phyloP scores from a whole-genome alignment of 2,329 filamentous ascomycete genomes.

The Penicillium sp. region DNA sequence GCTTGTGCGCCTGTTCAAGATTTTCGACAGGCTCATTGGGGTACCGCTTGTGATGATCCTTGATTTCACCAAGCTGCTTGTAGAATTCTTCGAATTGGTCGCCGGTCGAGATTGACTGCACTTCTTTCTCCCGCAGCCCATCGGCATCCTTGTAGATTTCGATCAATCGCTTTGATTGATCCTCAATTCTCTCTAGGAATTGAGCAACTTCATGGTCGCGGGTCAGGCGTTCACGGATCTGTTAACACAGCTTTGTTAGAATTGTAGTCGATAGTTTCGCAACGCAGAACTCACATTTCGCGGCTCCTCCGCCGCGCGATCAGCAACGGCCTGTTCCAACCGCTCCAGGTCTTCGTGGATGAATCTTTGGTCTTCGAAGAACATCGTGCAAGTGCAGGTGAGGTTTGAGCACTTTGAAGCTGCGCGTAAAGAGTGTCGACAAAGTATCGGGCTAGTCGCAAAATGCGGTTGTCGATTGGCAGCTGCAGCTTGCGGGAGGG shows the following conservation, averaged over 20 bases:
- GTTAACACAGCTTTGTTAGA: conserved; percentile 21
- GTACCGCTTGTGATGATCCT: conserved; percentile 85
- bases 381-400: conserved; percentile 53
- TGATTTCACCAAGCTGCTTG: conserved; percentile 76
- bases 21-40: conserved; percentile 96
- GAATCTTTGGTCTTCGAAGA: conserved; percentile 90
- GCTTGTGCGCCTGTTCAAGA: conserved; percentile 87
- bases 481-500: conserved; percentile 22
- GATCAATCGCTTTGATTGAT: conserved; percentile 78
- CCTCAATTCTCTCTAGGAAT: conserved; percentile 83
- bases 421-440: conserved; percentile 7
- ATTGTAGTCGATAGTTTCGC: conserved; percentile 3
- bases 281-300: conserved; percentile 66
- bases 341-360: conserved; percentile 96
- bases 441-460: conserved; percentile 1
- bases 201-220: conserved; percentile 89
- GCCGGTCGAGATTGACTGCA: conserved; percentile 79
- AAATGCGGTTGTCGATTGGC: conserved; percentile 13
- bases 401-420: background rate
- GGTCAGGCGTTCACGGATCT: conserved; percentile 87
- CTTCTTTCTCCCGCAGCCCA: conserved; percentile 72
- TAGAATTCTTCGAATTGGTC: conserved; percentile 93
- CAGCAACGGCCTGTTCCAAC: conserved; percentile 88
- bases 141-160: conserved; percentile 82
- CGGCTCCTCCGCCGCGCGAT: conserved; percentile 85